Conservation (phyloP, 164 flowering plant genomes). For the Vitis labrusca region DNA sequence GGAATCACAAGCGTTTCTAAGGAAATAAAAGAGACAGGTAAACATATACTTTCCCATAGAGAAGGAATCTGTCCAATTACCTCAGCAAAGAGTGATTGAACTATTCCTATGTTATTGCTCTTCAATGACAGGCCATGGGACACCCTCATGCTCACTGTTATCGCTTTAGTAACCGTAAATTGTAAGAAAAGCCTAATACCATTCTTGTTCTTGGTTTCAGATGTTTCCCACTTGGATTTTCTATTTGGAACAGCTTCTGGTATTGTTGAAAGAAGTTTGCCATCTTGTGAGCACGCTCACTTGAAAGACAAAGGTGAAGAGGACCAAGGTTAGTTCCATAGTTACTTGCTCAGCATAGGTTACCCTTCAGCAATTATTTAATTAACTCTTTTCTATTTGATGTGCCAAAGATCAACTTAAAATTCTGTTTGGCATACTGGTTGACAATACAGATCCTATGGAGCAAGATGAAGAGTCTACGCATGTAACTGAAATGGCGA, state of each 20-base stretch:
- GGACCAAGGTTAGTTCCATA: not conserved
- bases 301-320: not conserved
- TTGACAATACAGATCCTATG: not conserved
- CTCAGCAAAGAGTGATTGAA: not conserved
- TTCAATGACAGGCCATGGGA: too few species aligned
- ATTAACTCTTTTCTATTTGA: not conserved
- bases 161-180: too few species aligned
- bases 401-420: constrained; percentile 5
- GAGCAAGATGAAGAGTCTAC: not conserved
- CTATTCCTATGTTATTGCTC: too few species aligned
- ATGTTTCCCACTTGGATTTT: not conserved
- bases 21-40: not conserved
- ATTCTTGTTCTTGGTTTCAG: too few species aligned
- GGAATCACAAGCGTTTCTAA: not conserved
- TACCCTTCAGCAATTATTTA: not conserved
- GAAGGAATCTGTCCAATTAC: not conserved
- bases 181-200: too few species aligned
- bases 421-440: not conserved
- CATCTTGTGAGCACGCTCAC: not conserved
- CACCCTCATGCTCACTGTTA: too few species aligned
- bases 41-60: not conserved
- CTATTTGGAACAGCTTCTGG: constrained; percentile 7
- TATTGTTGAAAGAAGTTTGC: not conserved
- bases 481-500: not conserved
- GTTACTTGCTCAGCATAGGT: not conserved